Conservation (phyloP, 1,284 basidiomycete species). For the Apiotrichum veenhuisii region DNA sequence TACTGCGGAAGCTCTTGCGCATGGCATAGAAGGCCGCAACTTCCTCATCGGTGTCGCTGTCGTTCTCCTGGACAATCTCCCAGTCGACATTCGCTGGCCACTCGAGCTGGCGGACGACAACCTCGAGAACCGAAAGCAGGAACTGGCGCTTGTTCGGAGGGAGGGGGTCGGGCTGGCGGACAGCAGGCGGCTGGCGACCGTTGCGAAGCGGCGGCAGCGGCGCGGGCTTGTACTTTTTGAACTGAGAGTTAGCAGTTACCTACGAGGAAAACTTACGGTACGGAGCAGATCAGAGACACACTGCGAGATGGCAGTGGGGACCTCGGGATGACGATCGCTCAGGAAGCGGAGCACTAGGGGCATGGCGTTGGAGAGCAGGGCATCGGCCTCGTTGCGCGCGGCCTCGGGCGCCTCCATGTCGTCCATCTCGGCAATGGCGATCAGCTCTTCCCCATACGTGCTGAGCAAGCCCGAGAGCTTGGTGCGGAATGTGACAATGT, state of each 20-base stretch:
- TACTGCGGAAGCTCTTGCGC: slow-evolving; percentile 59
- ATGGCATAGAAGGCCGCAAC: slow-evolving; percentile 76
- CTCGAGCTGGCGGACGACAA: slow-evolving; percentile 70
- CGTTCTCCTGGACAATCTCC: slow-evolving; percentile 67
- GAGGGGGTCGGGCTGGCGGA: slow-evolving; percentile 47
- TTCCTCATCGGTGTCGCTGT: slow-evolving; percentile 83
- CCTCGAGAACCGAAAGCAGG: slow-evolving; percentile 71
- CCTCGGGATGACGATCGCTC: slow-evolving; percentile 82
- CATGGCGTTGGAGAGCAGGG: slow-evolving; percentile 65
- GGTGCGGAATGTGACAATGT: slow-evolving; percentile 83
- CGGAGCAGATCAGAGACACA: slow-evolving; percentile 70
- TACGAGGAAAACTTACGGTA: slow-evolving; percentile 57
- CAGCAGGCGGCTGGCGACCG: slow-evolving; percentile 23
- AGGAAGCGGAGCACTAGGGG: slow-evolving; percentile 85
- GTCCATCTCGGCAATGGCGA: slow-evolving; percentile 62
- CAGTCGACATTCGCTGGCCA: slow-evolving; percentile 70
- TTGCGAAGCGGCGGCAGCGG: slow-evolving; percentile 16
- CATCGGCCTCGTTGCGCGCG: slow-evolving; percentile 67
- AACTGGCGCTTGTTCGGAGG: slow-evolving; percentile 69
- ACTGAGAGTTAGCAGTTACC: slow-evolving; percentile 13
- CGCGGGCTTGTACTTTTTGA: slow-evolving; percentile 26
- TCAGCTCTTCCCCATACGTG: slow-evolving; percentile 74
- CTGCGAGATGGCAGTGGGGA: slow-evolving; percentile 76
- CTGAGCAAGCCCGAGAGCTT: slow-evolving; percentile 82
- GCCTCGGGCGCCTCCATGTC: slow-evolving; percentile 54